Base-by-base conservation (phyloP, 257 asterid genomes). In the Solanum sejunctum region DNA sequence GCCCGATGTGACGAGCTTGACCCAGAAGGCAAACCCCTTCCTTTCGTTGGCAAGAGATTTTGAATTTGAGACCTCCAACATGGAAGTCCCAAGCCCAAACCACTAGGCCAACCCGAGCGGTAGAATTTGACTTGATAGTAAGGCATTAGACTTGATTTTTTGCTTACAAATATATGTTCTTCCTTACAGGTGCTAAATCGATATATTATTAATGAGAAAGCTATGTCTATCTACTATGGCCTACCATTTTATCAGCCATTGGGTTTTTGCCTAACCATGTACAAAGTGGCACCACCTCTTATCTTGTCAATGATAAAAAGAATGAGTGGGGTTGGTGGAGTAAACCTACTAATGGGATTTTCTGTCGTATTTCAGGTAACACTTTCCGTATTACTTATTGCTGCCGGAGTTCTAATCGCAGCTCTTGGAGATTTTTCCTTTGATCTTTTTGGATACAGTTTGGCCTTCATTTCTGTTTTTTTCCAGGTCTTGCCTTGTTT, bases 401-500 rank as follows among this genome's bases (percentile, higher is more conserved):
- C 98, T 89, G 97, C 93, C 49, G 99, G 99, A 67, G 98, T 95
- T 89, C 85, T 97, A 55, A 88, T 97, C 63, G 99, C 99, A 72
- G 99, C 98, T 11, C 90, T 97, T 45, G 99, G 99, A 81, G 99
- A 97, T 91, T 97, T 97, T 92, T 95, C 99, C 23, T 97, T 95
- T 61, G 99, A 97, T 92, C 92, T 92, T 87, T 89, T 92, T 28
- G 99, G 98, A 84, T 97, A 97, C 87, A 88, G 92, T 88, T 88
- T 97, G 98, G 99, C 98, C 83, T 86, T 97, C 61, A 91, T 88
- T 80, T 97, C 99, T 54, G 99, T 97, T 51, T 97, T 97, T 88
- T 97, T 97, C 92, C 99, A 97, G 97, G 99, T 94, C 69, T 84
- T 77, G 82, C 80, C 71, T 85, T 56, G 80, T 32, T 85, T 86